Evolutionary conservation across 1,284 basidiomycete genomes (phyloP), one percentile per base, ranked within the genome.

Genomic region (Irpex sp.): DNA sequence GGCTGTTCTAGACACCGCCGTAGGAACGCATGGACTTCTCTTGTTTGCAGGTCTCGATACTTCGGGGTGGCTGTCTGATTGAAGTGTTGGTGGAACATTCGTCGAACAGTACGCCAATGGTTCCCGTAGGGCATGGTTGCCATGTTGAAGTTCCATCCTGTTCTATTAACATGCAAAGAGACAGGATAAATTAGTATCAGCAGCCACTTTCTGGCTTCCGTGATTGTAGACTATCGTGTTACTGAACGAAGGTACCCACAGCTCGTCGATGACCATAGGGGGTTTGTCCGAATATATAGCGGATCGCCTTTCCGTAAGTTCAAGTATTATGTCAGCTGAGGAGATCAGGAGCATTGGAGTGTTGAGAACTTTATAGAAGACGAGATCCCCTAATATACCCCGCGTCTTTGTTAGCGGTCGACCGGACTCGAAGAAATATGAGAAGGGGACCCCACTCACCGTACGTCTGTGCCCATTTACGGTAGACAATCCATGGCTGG

Each of bases 81-180:
- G 69, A 75, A 75, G 54, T 73, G 67, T 54, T 76, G 74, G 42
- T 74, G 66, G 71, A 76, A 76, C 74, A 78, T 64, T 68, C 75
- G 60, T 71, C 78, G 58, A 77, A 75, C 70, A 32, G 73, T 45
- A 66, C 76, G 59, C 80, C 82, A 85, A 4, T 75, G 76, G 6
- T 79, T 77, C 2, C 81, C 81, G 67, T 84, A 85, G 49, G 66
- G 75, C 68, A 77, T 73, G 43, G 83, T 74, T 6, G 79, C 79
- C 22, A 85, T 75, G 7, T 80, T 75, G 65, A 79, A 77, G 5
- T 75, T 74, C 71, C 80, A 84, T 6, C 80, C 78, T 4, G 71
- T 70, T 1, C 75, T 75, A 24, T 38, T 3, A 38, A 7, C 1
- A 3, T 6, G 38, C 1, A 38, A 38, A 38, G 6, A 38, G 3